phyloP scores from a whole-genome alignment of 1,284 basidiomycete species.

The Sporisorium reilianum region DNA sequence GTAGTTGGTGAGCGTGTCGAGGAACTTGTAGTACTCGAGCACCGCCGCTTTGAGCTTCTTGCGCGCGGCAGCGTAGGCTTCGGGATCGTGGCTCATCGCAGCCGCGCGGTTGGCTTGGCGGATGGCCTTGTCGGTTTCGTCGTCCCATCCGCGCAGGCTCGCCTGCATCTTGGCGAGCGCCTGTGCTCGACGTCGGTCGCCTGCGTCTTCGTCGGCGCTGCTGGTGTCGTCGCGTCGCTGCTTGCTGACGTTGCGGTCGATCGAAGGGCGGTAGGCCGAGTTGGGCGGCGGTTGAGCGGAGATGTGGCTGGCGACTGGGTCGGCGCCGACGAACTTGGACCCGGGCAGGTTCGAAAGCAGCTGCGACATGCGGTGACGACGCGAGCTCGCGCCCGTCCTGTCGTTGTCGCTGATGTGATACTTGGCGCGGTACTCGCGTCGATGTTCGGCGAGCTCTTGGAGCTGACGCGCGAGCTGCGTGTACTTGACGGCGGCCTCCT shows the following conservation, averaged over 20 bases:
- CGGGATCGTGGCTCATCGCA: constrained; percentile 75
- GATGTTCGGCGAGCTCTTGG: constrained; percentile 63
- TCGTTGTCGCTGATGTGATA: constrained; percentile 35
- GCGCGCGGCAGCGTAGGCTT: constrained; percentile 84
- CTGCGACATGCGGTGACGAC: constrained; percentile 30
- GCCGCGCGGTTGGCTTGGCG: constrained; percentile 57
- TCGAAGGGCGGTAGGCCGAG: constrained; percentile 8
- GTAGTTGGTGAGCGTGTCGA: constrained; percentile 84
- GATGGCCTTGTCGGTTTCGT: constrained; percentile 45
- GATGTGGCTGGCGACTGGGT: constrained; percentile 18
- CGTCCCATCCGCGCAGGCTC: constrained; percentile 45
- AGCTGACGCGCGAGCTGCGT: constrained; percentile 78
- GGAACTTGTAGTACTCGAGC: constrained; percentile 82
- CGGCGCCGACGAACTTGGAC: constrained; percentile 8
- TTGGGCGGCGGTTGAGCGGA: too few species aligned
- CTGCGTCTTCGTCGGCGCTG: constrained; percentile 52
- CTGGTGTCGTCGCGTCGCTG: constrained; percentile 13
- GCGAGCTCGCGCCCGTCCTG: constrained; percentile 2
- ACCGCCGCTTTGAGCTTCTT: constrained; percentile 84
- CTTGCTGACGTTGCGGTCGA: constrained; percentile 23
- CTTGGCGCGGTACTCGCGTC: constrained; percentile 57
- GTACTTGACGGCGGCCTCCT: constrained; percentile 76
- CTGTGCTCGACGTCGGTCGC: constrained; percentile 53
- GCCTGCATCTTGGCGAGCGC: constrained; percentile 58
- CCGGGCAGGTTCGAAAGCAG: constrained; percentile 36